phyloP scores from a whole-genome alignment of 2,329 filamentous ascomycete species.

The Stachybotrys echinatus region DNA sequence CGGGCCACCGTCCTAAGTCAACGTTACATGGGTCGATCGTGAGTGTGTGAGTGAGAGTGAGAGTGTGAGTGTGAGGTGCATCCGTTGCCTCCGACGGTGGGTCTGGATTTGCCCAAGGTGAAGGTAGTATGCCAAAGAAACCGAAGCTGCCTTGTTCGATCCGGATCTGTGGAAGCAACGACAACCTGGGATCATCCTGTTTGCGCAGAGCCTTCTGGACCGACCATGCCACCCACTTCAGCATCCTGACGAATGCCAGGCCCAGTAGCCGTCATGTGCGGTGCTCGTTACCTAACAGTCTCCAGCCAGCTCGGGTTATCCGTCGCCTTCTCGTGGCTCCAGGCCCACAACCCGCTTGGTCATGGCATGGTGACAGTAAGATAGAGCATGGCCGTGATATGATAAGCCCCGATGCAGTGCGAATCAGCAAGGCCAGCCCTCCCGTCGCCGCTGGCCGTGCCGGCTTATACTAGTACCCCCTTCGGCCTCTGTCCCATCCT shows the following conservation, averaged over 20 bases:
- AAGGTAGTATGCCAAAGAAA: too few relatives aligned
- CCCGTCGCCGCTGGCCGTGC: neutral
- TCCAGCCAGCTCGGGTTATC: neutral
- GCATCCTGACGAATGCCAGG: too few relatives aligned
- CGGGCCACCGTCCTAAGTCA: neutral
- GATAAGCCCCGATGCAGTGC: neutral
- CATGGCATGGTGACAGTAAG: neutral
- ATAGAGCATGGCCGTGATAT: neutral
- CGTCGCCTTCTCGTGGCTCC: neutral
- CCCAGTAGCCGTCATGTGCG: neutral
- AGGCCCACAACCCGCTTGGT: neutral
- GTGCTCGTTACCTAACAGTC: neutral
- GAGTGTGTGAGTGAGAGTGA: too few relatives aligned
- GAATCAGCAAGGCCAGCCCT: neutral
- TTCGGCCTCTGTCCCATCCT: neutral
- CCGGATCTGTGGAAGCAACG: too few relatives aligned
- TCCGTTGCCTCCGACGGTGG: too few relatives aligned
- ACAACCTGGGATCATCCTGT: too few relatives aligned
- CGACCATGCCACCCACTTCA: too few relatives aligned
- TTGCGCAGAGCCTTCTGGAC: too few relatives aligned
- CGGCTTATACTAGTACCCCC: neutral
- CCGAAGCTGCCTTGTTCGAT: too few relatives aligned
- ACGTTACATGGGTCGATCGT: conserved; percentile 3
- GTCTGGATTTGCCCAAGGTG: too few relatives aligned
- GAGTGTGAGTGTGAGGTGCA: too few relatives aligned